These are phyloP conservation scores for Phytopythium cucurbitacearum DNA, from an alignment of 352 stramenopile species.

Conservation along the genomic window DNA sequence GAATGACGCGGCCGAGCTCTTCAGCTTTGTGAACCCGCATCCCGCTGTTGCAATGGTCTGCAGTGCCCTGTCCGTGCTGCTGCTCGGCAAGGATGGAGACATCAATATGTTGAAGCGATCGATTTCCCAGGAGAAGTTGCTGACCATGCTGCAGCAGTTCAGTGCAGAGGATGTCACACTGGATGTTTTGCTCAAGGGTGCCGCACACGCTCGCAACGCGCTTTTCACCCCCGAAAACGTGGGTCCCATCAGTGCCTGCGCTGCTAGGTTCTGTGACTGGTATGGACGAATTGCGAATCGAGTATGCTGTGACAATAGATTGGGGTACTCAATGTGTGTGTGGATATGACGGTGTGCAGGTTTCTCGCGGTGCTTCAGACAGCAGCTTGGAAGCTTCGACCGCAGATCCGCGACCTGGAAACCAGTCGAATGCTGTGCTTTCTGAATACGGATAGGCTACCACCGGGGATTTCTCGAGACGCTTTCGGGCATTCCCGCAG, in stretches of 20 bases:
- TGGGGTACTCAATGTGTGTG: background rate
- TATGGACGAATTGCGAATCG: constrained; percentile 7
- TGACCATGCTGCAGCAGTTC: constrained; percentile 39
- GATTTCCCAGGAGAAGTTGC: constrained; percentile 66
- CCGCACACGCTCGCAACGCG: constrained; percentile 55
- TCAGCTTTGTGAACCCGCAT: constrained; percentile 77
- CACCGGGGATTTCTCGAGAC: constrained; percentile 8
- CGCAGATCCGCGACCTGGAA: constrained; percentile 30
- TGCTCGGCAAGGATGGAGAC: constrained; percentile 35
- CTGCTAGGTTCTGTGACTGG: constrained; percentile 90
- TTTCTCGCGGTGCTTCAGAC: constrained; percentile 57
- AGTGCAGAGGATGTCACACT: constrained; percentile 33
- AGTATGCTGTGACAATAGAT: background rate
- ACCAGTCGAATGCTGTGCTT: constrained; percentile 45
- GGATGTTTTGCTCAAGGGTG: constrained; percentile 25
- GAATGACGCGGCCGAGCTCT: constrained; percentile 70
- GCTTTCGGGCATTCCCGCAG: background rate
- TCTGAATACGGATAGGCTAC: constrained; percentile 46
- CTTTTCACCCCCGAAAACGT: constrained; percentile 67
- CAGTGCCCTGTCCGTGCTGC: constrained; percentile 45
- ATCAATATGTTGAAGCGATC: constrained; percentile 46
- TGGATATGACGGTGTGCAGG: constrained; percentile 15
- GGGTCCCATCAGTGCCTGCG: constrained; percentile 76
- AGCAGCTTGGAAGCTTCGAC: constrained; percentile 53
- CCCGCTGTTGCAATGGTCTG: constrained; percentile 76